A percentile compares a stretch with the other conserved stretches of the same genome.
Conservation (phyloP, 2,329 filamentous ascomycete species). For the Aspergillus alliaceus region DNA sequence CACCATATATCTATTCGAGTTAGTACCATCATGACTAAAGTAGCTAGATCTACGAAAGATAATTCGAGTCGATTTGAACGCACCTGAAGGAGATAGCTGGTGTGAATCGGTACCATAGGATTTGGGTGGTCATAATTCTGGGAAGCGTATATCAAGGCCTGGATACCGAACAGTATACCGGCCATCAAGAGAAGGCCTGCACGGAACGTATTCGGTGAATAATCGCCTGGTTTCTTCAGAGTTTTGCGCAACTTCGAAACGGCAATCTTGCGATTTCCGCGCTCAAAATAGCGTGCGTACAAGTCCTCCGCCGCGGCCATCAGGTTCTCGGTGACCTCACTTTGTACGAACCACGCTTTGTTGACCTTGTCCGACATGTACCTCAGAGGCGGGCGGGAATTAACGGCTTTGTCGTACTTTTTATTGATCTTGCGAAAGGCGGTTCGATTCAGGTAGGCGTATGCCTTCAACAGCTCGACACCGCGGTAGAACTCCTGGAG, state of each 20-base stretch:
- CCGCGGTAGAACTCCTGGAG: conserved; percentile 91
- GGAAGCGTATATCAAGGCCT: conserved; percentile 63
- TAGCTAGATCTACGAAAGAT: background rate
- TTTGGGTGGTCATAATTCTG: conserved; percentile 54
- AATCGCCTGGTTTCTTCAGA: conserved; percentile 58
- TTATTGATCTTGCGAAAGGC: conserved; percentile 98
- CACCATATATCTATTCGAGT: conserved; percentile 73
- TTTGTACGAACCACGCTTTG: conserved; percentile 86
- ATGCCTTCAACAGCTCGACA: conserved; percentile 88
- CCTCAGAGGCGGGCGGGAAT: conserved; percentile 71
- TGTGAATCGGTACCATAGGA: conserved; percentile 50
- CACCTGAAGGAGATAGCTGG: conserved; percentile 69
- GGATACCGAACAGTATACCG: conserved; percentile 64
- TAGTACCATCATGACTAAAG: conserved; percentile 11
- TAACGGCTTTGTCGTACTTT: conserved; percentile 91
- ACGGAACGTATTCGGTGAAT: conserved; percentile 59
- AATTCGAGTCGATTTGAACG: conserved; percentile 15
- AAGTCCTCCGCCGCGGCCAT: conserved; percentile 83
- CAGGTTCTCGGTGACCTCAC: conserved; percentile 77
- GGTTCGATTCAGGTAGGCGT: conserved; percentile 83
- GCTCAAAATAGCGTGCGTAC: conserved; percentile 92
- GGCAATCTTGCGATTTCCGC: conserved; percentile 88
- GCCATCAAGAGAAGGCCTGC: conserved; percentile 68
- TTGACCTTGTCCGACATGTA: conserved; percentile 93
- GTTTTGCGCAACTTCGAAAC: conserved; percentile 80